These are phyloP conservation scores for Leishmania tropica DNA, from an alignment of 208 protist species.

Conservation along the genomic window DNA sequence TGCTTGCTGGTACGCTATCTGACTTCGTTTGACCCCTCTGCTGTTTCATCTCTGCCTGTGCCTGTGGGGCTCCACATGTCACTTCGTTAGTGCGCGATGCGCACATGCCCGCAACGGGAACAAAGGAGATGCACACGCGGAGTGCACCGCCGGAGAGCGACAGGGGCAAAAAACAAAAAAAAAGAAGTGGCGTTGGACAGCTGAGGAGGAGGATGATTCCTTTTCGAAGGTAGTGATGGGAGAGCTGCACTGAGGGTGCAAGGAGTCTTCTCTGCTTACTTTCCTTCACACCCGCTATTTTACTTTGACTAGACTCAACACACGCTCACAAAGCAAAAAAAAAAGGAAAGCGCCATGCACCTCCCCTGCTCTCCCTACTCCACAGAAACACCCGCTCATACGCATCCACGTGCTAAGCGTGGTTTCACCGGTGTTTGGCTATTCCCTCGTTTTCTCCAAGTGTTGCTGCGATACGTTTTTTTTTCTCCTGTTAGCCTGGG, in stretches of 20 bases:
- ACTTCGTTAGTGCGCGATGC: neutral
- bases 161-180: neutral
- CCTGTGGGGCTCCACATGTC: neutral
- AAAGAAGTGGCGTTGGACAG: neutral
- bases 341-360: neutral
- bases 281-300: neutral
- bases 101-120: no score
- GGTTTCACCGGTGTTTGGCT: neutral
- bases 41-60: neutral
- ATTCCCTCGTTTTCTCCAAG: neutral
- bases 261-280: neutral
- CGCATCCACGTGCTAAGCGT: neutral
- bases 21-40: neutral
- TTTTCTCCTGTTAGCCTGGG: neutral
- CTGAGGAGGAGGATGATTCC: neutral
- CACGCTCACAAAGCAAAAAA: neutral
- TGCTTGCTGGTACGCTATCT: neutral
- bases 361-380: neutral
- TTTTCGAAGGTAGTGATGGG: neutral
- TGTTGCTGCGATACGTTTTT: neutral
- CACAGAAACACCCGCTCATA: neutral
- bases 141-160: neutral
- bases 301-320: neutral
- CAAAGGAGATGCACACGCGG: neutral
- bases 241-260: neutral